Percentiles rank a stretch among this genome's conserved stretches.
Evolutionary conservation across 2,329 filamentous ascomycete genomes (phyloP).

Genomic region (Pleomassaria siparia): DNA sequence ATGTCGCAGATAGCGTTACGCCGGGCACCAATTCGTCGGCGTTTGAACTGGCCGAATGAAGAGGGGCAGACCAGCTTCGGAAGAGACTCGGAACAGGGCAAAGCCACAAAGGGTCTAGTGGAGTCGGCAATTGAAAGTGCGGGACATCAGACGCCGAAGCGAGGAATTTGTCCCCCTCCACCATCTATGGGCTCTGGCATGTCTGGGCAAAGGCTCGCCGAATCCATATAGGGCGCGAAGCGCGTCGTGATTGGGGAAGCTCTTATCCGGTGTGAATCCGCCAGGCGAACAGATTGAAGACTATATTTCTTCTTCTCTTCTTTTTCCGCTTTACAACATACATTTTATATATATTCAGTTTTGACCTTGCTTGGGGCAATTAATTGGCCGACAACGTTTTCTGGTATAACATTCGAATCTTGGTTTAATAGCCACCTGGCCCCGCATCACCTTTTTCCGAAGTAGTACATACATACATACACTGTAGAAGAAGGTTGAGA

Average conservation of each 20-base stretch:
- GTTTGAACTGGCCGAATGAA: conserved; percentile 1
- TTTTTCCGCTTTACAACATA: neutral
- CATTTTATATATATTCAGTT: too few relatives aligned
- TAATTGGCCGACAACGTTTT: neutral
- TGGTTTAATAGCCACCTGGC: neutral
- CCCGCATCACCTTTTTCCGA: conserved; percentile 1
- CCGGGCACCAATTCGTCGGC: conserved; percentile 6
- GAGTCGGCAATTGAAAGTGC: conserved; percentile 30
- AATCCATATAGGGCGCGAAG: neutral
- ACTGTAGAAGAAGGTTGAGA: neutral
- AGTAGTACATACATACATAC: too few relatives aligned
- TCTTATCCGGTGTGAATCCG: neutral
- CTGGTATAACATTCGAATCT: neutral
- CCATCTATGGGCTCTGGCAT: too few relatives aligned
- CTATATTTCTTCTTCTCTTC: neutral
- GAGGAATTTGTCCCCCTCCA: conserved; percentile 29
- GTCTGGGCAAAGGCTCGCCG: neutral
- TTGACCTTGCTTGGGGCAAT: too few relatives aligned
- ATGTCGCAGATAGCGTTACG: neutral
- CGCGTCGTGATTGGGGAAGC: neutral
- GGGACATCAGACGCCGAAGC: conserved; percentile 34
- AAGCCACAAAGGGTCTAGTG: too few relatives aligned
- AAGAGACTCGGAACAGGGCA: conserved; percentile 29
- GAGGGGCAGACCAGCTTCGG: conserved; percentile 17
- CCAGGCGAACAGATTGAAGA: neutral